Evolutionary conservation across 2,329 filamentous ascomycete species (phyloP).

Genomic region (Alternaria incomplexa): DNA sequence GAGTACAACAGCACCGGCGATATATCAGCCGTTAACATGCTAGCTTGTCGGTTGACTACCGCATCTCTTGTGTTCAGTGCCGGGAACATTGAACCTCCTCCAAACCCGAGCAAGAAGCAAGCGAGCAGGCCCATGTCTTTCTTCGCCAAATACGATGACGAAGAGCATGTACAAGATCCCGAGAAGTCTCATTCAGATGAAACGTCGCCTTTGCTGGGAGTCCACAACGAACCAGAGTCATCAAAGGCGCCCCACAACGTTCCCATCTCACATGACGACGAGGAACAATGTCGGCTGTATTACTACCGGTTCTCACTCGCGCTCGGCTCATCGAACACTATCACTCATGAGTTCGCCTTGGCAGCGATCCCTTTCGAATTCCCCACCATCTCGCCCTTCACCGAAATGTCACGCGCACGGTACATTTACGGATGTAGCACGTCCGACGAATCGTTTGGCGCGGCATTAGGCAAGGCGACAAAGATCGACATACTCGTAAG

Average conservation of each 20-base stretch:
- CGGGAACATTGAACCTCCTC: constrained; percentile 66
- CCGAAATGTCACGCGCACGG: constrained; percentile 63
- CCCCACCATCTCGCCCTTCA: constrained; percentile 62
- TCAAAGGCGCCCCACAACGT: constrained; percentile 19
- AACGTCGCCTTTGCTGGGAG: constrained; percentile 25
- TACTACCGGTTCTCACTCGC: constrained; percentile 68
- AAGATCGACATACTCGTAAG: constrained; percentile 72
- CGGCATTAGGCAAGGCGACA: constrained; percentile 67
- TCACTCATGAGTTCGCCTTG: constrained; percentile 69
- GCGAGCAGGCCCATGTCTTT: constrained; percentile 51
- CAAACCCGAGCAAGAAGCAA: constrained; percentile 26
- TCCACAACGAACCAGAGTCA: constrained; percentile 5
- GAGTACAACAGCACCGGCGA: constrained; percentile 44
- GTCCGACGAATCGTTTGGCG: constrained; percentile 61
- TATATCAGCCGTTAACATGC: constrained; percentile 62
- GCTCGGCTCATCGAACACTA: constrained; percentile 44
- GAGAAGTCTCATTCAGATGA: constrained; percentile 38
- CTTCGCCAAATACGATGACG: constrained; percentile 54
- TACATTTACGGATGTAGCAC: constrained; percentile 74
- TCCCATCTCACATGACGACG: constrained; percentile 52
- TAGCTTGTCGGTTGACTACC: constrained; percentile 71
- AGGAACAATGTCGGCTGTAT: constrained; percentile 72
- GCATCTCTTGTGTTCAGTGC: constrained; percentile 69
- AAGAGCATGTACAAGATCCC: constrained; percentile 27
- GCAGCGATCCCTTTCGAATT: constrained; percentile 72